These are phyloP conservation scores for Trichoderma asperellum DNA, from an alignment of 2,329 filamentous ascomycete genomes.

Conservation along the genomic window DNA sequence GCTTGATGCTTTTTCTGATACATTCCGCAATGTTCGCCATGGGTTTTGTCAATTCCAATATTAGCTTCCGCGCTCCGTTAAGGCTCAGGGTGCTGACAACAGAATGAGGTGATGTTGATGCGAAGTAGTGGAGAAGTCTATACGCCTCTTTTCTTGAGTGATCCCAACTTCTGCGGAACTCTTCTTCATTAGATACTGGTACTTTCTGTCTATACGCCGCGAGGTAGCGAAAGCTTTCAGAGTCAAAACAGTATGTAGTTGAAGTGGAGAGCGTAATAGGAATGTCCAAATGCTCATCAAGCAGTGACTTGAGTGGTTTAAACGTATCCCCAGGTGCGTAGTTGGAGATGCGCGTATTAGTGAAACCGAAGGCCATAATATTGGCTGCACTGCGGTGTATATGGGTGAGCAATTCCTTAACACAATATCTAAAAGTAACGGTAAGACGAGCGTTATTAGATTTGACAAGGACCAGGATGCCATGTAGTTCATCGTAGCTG, in stretches of 20 bases:
- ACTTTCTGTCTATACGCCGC: conserved; percentile 20
- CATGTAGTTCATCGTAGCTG: conserved; percentile 12
- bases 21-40: conserved; percentile 31
- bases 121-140: conserved; percentile 27
- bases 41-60: conserved; percentile 28
- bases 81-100: conserved; percentile 32
- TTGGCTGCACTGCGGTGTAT: conserved; percentile 16
- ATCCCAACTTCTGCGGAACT: conserved; percentile 31
- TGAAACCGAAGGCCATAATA: conserved; percentile 27
- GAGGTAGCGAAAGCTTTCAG: conserved; percentile 26
- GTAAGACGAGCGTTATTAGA: conserved; percentile 23
- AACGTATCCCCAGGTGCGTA: conserved; percentile 22
- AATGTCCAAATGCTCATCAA: conserved; percentile 10
- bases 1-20: conserved; percentile 29
- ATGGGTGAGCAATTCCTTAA: conserved; percentile 24
- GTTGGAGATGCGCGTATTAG: conserved; percentile 25
- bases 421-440: conserved; percentile 10
- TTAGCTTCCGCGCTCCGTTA: conserved; percentile 28
- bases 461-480: conserved; percentile 26
- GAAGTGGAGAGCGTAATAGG: conserved; percentile 9
- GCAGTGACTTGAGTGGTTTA: conserved; percentile 12
- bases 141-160: conserved; percentile 28
- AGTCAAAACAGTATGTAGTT: conserved; percentile 24
- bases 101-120: conserved; percentile 29
- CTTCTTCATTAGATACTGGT: background rate